Percentiles rank a stretch among this genome's conserved stretches.
Conservation (phyloP, 108 stramenopile genomes). For the Nitzschia palea region DNA sequence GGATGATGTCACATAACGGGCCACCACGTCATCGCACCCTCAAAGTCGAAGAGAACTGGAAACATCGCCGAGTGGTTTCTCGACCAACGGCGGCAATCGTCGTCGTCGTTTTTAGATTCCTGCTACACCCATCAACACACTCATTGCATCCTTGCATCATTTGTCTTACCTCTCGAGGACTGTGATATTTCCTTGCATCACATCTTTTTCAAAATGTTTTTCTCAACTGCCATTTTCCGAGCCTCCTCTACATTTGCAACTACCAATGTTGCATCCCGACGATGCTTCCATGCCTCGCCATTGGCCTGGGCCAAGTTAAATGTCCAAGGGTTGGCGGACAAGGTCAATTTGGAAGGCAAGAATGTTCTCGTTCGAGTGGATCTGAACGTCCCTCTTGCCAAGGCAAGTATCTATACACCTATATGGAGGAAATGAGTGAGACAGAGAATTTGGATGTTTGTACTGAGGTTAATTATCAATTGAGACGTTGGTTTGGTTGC, state of each 20-base stretch:
- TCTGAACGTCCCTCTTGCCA: slow-evolving; percentile 87
- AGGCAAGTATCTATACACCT: no score
- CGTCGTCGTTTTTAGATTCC: no score
- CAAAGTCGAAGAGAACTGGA: no score
- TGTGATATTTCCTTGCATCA: neutral
- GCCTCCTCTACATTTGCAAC: neutral
- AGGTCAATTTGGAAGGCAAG: slow-evolving; percentile 71
- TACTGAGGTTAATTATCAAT: no score
- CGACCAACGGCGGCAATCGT: no score
- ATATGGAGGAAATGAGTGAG: no score
- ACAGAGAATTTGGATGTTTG: no score
- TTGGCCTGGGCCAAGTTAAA: slow-evolving; percentile 64
- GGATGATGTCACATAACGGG: no score
- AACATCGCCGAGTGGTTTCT: no score
- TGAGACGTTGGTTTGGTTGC: no score
- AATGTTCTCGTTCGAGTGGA: slow-evolving; percentile 90
- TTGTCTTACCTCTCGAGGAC: neutral
- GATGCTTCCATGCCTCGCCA: slow-evolving; percentile 54
- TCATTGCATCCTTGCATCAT: neutral
- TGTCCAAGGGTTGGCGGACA: slow-evolving; percentile 74
- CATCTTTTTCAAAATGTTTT: slow-evolving; percentile 9
- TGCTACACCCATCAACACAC: neutral
- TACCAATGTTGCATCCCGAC: slow-evolving; percentile 1
- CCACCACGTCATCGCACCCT: no score
- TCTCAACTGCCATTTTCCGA: neutral